Evolutionary conservation across 305 asterid genomes (phyloP).

Genomic region (Fraxinus dipetala): DNA sequence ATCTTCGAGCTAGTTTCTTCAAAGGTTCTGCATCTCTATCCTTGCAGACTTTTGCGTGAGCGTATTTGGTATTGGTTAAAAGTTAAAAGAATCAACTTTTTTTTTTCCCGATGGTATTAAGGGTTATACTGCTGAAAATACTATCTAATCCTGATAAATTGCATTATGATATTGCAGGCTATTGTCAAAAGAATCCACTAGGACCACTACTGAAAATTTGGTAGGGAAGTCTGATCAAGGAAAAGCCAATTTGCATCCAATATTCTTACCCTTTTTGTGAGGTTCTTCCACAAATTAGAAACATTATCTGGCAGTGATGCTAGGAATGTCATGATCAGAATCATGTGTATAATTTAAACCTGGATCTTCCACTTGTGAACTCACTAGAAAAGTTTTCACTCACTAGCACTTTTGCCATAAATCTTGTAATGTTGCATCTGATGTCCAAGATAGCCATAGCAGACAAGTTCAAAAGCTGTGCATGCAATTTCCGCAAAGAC

Average conservation of each 20-base stretch:
- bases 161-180: neutral
- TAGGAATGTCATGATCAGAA: neutral
- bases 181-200: neutral
- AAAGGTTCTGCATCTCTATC: neutral
- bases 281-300: neutral
- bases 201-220: neutral
- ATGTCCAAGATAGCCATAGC: neutral
- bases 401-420: neutral
- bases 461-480: constrained; percentile 25
- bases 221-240: neutral
- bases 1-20: neutral
- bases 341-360: neutral
- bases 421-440: neutral
- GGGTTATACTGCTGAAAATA: neutral
- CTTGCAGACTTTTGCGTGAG: neutral
- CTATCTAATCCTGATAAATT: neutral
- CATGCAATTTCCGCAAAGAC: constrained; percentile 43
- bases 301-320: neutral
- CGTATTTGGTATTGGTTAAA: neutral
- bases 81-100: neutral
- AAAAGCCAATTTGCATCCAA: neutral
- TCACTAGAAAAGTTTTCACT: neutral
- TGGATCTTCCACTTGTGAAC: neutral
- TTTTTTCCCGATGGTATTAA: neutral
- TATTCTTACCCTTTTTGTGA: neutral